A percentile compares a stretch with the other conserved stretches of the same genome.
Evolutionary conservation across 2,329 filamentous ascomycete species (phyloP).

Genomic region (Phialophora chinensis): DNA sequence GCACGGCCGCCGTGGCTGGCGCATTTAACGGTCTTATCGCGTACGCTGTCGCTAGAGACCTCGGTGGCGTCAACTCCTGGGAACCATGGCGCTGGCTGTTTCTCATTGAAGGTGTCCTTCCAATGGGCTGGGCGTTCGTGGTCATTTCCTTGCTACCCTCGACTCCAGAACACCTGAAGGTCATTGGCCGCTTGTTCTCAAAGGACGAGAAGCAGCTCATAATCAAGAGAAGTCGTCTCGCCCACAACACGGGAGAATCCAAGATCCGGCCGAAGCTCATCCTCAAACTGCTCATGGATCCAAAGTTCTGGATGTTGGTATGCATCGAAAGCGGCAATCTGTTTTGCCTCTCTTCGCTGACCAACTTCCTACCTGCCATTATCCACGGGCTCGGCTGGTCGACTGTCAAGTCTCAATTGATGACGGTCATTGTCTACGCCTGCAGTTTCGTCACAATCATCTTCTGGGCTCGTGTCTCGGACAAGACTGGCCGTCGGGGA

Average conservation of each 20-base stretch:
- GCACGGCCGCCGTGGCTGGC: conserved; percentile 55
- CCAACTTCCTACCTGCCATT: conserved; percentile 32
- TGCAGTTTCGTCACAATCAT: conserved; percentile 29
- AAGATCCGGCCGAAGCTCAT: conserved; percentile 27
- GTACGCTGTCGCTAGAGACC: conserved; percentile 56
- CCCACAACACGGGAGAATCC: conserved; percentile 29
- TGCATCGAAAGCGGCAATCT: conserved; percentile 22
- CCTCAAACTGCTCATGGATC: conserved; percentile 22
- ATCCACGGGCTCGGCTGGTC: conserved; percentile 28
- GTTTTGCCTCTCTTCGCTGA: conserved; percentile 25
- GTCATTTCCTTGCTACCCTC: conserved; percentile 19
- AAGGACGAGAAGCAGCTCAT: conserved; percentile 25
- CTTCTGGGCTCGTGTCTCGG: conserved; percentile 24
- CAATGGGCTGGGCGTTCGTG: conserved; percentile 27
- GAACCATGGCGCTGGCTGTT: conserved; percentile 56
- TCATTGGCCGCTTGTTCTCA: conserved; percentile 16
- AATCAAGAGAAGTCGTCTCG: conserved; percentile 19
- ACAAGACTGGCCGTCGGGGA: conserved; percentile 20
- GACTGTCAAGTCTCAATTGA: conserved; percentile 28
- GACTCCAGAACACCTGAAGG: conserved; percentile 19
- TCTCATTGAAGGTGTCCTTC: conserved; percentile 53
- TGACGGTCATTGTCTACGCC: conserved; percentile 33
- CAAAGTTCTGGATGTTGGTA: conserved; percentile 32
- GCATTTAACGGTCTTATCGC: conserved; percentile 60
- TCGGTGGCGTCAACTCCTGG: conserved; percentile 55